A percentile compares a stretch with the other conserved stretches of the same genome.
Evolutionary conservation across 805 yeast species (phyloP).

Genomic region (Grigorovia yakushimaensis): DNA sequence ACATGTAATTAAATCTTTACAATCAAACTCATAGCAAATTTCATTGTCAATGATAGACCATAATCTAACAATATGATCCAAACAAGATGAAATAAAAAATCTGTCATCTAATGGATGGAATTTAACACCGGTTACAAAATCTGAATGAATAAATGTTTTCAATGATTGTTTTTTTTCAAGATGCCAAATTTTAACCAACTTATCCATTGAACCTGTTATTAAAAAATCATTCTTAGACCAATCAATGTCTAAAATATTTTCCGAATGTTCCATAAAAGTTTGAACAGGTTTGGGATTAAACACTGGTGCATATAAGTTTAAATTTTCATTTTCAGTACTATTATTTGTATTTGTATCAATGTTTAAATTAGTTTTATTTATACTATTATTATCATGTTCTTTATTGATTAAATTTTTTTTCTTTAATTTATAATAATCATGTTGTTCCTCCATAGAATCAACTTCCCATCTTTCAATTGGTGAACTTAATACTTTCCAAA

Average conservation of each 20-base stretch:
- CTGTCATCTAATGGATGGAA: constrained; percentile 85
- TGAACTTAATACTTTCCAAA: constrained; percentile 75
- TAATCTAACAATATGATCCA: constrained; percentile 65
- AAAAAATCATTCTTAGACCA: constrained; percentile 86
- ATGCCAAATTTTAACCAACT: constrained; percentile 79
- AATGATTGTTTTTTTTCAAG: constrained; percentile 55
- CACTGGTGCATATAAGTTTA: constrained; percentile 54
- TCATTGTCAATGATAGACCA: constrained; percentile 76
- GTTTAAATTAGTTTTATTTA: not conserved
- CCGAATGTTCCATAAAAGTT: constrained; percentile 55
- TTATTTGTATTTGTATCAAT: not conserved
- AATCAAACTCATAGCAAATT: constrained; percentile 50
- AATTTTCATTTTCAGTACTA: not conserved
- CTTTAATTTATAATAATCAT: constrained; percentile 1
- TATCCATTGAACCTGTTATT: constrained; percentile 74
- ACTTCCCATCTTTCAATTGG: constrained; percentile 54
- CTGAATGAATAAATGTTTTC: constrained; percentile 60
- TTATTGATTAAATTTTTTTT: not conserved
- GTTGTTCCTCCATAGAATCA: constrained; percentile 11
- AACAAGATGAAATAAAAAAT: constrained; percentile 72
- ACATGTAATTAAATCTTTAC: constrained; percentile 65
- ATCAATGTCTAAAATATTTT: constrained; percentile 62
- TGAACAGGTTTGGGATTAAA: constrained; percentile 59
- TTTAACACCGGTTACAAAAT: constrained; percentile 68
- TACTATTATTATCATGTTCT: not conserved